phyloP scores from a whole-genome alignment of 2,329 filamentous ascomycete genomes.

The Drechslerella stenobrocha region DNA sequence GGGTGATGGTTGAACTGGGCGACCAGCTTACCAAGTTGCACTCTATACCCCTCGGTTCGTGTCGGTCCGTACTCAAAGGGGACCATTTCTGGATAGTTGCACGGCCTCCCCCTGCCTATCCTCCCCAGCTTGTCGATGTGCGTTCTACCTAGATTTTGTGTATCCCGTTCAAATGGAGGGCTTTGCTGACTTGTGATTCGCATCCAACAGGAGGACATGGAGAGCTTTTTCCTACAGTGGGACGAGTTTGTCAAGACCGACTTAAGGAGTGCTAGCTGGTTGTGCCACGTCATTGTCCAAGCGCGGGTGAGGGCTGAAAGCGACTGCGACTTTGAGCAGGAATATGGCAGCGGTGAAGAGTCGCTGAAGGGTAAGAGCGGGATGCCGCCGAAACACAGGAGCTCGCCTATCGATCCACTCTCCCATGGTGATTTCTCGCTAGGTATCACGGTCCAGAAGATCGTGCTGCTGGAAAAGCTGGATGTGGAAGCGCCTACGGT shows the following conservation, averaged over 20 bases:
- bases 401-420: constrained; percentile 25
- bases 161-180: not conserved
- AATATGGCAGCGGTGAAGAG: constrained; percentile 17
- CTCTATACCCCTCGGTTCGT: constrained; percentile 43
- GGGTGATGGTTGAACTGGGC: constrained; percentile 38
- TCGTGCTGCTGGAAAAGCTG: constrained; percentile 45
- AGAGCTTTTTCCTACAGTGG: constrained; percentile 48
- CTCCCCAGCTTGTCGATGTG: constrained; percentile 46
- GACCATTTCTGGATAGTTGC: constrained; percentile 48
- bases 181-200: not conserved
- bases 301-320: constrained; percentile 46
- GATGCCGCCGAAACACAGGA: constrained; percentile 33
- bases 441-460: constrained; percentile 47
- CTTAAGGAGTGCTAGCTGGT: constrained; percentile 38
- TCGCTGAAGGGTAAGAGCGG: constrained; percentile 34
- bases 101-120: constrained; percentile 41
- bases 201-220: constrained; percentile 41
- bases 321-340: constrained; percentile 28
- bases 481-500: constrained; percentile 39
- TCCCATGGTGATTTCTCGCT: constrained; percentile 47
- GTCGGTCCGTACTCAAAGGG: constrained; percentile 30
- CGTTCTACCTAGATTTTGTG: not conserved
- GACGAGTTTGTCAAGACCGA: constrained; percentile 47
- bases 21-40: constrained; percentile 40
- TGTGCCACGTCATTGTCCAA: constrained; percentile 44